Base-by-base conservation (phyloP, 2,329 filamentous ascomycete genomes). In the Botrytis pseudocinerea region DNA sequence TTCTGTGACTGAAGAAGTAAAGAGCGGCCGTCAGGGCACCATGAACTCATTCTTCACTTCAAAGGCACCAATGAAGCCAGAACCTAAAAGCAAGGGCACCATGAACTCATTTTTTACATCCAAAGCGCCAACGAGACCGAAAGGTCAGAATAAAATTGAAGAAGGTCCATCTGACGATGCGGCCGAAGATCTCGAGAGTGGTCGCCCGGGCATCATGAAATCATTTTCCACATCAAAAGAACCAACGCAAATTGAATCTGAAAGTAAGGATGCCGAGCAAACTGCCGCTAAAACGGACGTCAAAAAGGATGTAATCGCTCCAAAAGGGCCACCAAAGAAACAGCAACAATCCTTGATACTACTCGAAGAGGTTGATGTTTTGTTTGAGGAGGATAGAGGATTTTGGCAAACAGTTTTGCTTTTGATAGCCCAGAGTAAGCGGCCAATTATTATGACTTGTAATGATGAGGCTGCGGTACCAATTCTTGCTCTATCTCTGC, bases 301-400 rank as follows among this genome's bases (percentile, higher is more conserved):
- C n/a, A 64, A 7, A 32, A 73, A 76, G 60, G 62, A 63, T 9
- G 54, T 66, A 16, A 40, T 25, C 16, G 14, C 40, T 18, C 64
- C 75, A 42, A 78, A 76, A 69, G 54, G 76, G 25, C 44, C 75
- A 38, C 28, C 74, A 42, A 79, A 80, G 63, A 72, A 79, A 44
- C 95, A 98, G 81, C 97, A 97, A 78, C 96, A 99, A 82, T 98
- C 95, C 0, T 84, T 99, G 32, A 98, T 99, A 75, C 85, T 99
- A 2, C 85, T 99, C 1, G 96, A 99, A 82, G 96, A 99, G 82
- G 94, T 94, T 0, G 97, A 99, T 79, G 84, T 98, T 25, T 86
- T 99, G 1, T 99, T 96, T 80, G 95, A 97, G 71, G 95, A 98
- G 80, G 96, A 99, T 81, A 95, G 94, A 82, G 92, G 95, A 75